phyloP scores from a whole-genome alignment of 371 early-diverging fungal species.

The Rhizopus microsporus region DNA sequence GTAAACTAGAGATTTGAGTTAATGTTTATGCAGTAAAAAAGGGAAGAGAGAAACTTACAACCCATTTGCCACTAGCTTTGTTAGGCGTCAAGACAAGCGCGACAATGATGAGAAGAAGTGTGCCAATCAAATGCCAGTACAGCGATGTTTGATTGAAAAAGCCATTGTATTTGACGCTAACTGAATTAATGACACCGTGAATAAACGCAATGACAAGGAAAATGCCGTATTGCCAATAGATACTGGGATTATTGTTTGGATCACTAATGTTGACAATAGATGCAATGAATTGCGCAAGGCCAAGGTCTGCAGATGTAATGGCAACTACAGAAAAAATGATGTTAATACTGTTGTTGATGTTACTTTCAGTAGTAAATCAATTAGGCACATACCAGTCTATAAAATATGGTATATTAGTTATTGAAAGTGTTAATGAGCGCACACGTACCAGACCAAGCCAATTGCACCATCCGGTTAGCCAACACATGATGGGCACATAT shows the following conservation, averaged over 20 bases:
- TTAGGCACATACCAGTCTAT: conserved; percentile 23
- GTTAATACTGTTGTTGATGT: background rate
- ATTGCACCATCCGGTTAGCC: conserved; percentile 62
- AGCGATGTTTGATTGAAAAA: conserved; percentile 58
- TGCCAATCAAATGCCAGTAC: conserved; percentile 65
- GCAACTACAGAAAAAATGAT: conserved; percentile 25
- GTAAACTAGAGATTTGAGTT: conserved; percentile 26
- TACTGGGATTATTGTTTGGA: conserved; percentile 35
- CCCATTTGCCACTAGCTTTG: conserved; percentile 47
- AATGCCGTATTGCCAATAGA: conserved; percentile 44
- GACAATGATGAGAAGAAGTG: conserved; percentile 55
- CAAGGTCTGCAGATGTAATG: conserved; percentile 55
- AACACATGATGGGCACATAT: conserved; percentile 59
- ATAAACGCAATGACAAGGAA: conserved; percentile 51
- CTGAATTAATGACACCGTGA: conserved; percentile 61
- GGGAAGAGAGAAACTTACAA: conserved; percentile 26
- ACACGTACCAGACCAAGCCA: conserved; percentile 55
- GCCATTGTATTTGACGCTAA: conserved; percentile 53
- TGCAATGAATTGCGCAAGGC: conserved; percentile 52
- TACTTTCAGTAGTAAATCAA: background rate
- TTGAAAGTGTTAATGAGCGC: background rate
- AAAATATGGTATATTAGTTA: background rate
- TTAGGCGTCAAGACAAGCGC: conserved; percentile 54
- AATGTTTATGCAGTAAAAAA: background rate
- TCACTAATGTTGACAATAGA: conserved; percentile 46